Evolutionary conservation across 2,329 filamentous ascomycete species (phyloP).

Genomic region (Tolypocladium nubicola): DNA sequence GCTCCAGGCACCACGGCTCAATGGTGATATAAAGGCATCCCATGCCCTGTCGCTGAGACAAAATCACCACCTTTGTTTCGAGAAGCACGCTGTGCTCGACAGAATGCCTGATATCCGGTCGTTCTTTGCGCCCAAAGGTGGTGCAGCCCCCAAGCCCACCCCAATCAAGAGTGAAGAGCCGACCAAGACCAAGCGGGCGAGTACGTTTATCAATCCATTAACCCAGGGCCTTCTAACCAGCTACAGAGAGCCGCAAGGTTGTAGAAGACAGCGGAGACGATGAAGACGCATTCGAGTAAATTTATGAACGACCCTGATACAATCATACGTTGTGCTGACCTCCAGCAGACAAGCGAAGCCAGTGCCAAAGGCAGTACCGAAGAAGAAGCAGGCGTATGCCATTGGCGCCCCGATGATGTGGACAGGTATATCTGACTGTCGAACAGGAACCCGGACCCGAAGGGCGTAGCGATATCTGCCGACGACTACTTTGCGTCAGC

Average conservation of each 20-base stretch:
- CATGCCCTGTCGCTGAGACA: neutral
- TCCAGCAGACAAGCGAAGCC: conserved; percentile 39
- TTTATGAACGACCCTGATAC: neutral
- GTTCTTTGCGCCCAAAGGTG: conserved; percentile 76
- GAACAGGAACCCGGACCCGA: conserved; percentile 27
- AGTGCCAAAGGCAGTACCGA: conserved; percentile 34
- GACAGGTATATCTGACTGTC: neutral
- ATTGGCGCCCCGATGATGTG: neutral
- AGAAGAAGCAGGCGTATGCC: conserved; percentile 45
- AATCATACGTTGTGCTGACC: conserved; percentile 6
- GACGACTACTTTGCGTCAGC: conserved; percentile 46
- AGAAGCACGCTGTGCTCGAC: neutral
- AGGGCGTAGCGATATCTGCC: conserved; percentile 42
- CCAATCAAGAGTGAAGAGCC: conserved; percentile 35
- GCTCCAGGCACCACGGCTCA: conserved; percentile 11
- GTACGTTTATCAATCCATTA: conserved; percentile 19
- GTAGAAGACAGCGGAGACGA: conserved; percentile 77
- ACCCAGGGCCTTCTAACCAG: conserved; percentile 8
- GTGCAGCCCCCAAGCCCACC: conserved; percentile 37
- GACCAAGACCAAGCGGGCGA: conserved; percentile 32
- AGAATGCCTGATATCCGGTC: conserved; percentile 82
- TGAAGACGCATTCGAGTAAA: conserved; percentile 37
- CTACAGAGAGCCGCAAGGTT: conserved; percentile 51
- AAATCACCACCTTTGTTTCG: neutral
- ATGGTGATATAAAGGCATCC: conserved; percentile 12